Conservation (phyloP, 2,329 filamentous ascomycete species). For the Fusarium drepaniforme region DNA sequence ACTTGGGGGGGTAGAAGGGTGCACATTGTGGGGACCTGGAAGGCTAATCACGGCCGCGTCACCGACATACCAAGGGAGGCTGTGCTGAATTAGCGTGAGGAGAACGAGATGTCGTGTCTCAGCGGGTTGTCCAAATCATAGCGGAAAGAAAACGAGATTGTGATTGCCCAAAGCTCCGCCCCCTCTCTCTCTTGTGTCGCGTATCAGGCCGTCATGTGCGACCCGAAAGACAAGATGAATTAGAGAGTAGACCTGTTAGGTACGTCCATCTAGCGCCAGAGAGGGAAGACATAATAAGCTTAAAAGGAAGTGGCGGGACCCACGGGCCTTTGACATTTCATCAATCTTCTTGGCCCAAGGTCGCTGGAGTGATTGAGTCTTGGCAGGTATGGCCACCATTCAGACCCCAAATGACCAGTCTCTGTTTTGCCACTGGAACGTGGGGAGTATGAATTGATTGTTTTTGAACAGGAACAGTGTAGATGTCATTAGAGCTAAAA, state of each 20-base stretch:
- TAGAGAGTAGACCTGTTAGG: neutral
- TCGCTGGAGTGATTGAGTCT: neutral
- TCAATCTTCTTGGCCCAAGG: neutral
- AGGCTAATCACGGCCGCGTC: constrained; percentile 5
- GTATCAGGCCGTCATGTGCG: neutral
- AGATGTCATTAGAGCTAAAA: neutral
- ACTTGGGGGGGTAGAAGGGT: neutral
- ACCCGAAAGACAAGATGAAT: neutral
- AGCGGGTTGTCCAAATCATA: neutral
- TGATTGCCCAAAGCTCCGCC: neutral
- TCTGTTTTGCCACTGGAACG: neutral
- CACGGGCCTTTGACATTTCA: neutral
- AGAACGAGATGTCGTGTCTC: neutral
- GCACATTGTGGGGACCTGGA: constrained; percentile 1
- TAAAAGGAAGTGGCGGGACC: constrained; percentile 7
- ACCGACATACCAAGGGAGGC: constrained; percentile 5
- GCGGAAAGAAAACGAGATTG: neutral
- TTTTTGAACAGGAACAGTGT: neutral
- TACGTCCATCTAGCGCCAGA: neutral
- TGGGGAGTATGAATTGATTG: neutral
- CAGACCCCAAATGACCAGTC: neutral
- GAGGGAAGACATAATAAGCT: constrained; percentile 5
- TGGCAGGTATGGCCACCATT: neutral
- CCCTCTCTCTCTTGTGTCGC: neutral
- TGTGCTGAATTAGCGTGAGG: neutral